Percentiles rank a stretch among this genome's conserved stretches.
These are phyloP conservation scores for Skeletonema tropicum DNA, from an alignment of 108 stramenopile genomes.

Conservation along the genomic window DNA sequence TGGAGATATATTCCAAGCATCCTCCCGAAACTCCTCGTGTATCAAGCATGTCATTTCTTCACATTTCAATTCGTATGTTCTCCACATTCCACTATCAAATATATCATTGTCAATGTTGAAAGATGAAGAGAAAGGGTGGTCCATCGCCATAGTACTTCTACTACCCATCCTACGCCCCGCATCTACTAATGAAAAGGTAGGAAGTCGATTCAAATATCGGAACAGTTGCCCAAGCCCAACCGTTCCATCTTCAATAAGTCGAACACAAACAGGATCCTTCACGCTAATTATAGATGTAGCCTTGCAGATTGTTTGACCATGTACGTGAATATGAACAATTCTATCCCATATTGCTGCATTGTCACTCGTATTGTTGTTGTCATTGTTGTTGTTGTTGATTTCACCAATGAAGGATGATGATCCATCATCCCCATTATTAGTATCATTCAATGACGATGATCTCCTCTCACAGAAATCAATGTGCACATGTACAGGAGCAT, in stretches of 20 bases:
- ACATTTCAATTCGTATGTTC: conserved; percentile 51
- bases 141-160: neutral
- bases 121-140: neutral
- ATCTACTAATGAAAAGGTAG: conserved; percentile 68
- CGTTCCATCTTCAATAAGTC: conserved; percentile 68
- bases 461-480: conserved; percentile 60
- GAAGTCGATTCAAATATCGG: conserved; percentile 74
- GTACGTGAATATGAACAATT: conserved; percentile 48
- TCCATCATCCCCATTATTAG: neutral
- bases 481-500: conserved; percentile 74
- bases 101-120: neutral
- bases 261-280: conserved; percentile 46
- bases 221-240: conserved; percentile 85
- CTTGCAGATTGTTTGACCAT: conserved; percentile 62
- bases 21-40: conserved; percentile 54
- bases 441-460: neutral
- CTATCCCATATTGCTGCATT: conserved; percentile 60
- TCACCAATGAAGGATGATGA: neutral
- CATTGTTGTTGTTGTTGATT: neutral
- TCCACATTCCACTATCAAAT: conserved; percentile 53
- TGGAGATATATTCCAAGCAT: conserved; percentile 57
- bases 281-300: conserved; percentile 75
- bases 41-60: conserved; percentile 61
- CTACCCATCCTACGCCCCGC: conserved; percentile 54
- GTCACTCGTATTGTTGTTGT: neutral